Conservation (phyloP, 495 filamentous ascomycete genomes). For the Jackrogersella minutella region DNA sequence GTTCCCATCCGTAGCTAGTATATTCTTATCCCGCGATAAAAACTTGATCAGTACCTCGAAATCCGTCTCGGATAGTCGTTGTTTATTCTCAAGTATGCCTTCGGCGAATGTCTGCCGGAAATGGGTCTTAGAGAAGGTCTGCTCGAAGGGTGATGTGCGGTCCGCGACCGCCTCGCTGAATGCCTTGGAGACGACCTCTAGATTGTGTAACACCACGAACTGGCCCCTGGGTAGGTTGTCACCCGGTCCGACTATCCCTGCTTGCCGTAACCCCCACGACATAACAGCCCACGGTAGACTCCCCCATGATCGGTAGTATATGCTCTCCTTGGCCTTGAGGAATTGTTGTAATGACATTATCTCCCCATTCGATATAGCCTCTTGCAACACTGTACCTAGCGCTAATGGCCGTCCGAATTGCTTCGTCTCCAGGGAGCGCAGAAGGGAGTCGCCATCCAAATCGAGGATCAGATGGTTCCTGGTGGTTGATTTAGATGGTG, state of each 20-base stretch:
- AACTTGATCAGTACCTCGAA: slow-evolving; percentile 74
- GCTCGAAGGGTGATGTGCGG: slow-evolving; percentile 63
- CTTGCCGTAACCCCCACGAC: slow-evolving; percentile 76
- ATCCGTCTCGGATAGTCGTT: slow-evolving; percentile 69
- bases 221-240: slow-evolving; percentile 60
- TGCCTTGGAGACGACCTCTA: slow-evolving; percentile 60
- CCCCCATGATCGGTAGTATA: slow-evolving; percentile 64
- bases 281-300: slow-evolving; percentile 62
- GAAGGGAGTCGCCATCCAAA: slow-evolving; percentile 69
- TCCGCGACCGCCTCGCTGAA: slow-evolving; percentile 56
- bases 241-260: slow-evolving; percentile 66
- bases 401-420: slow-evolving; percentile 88
- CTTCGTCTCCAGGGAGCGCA: slow-evolving; percentile 73
- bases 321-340: slow-evolving; percentile 63
- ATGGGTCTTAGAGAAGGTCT: slow-evolving; percentile 70
- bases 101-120: slow-evolving; percentile 68
- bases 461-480: slow-evolving; percentile 67
- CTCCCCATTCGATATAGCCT: slow-evolving; percentile 71
- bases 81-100: slow-evolving; percentile 55
- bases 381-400: slow-evolving; percentile 78
- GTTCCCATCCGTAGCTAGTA: slow-evolving; percentile 70
- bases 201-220: slow-evolving; percentile 67
- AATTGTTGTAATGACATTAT: slow-evolving; percentile 76
- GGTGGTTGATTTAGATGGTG: slow-evolving; percentile 48
- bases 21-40: slow-evolving; percentile 71